Percentiles rank a stretch among this genome's conserved stretches.
Conservation (phyloP, 352 stramenopile genomes). For the Globisporangium cederbergense region DNA sequence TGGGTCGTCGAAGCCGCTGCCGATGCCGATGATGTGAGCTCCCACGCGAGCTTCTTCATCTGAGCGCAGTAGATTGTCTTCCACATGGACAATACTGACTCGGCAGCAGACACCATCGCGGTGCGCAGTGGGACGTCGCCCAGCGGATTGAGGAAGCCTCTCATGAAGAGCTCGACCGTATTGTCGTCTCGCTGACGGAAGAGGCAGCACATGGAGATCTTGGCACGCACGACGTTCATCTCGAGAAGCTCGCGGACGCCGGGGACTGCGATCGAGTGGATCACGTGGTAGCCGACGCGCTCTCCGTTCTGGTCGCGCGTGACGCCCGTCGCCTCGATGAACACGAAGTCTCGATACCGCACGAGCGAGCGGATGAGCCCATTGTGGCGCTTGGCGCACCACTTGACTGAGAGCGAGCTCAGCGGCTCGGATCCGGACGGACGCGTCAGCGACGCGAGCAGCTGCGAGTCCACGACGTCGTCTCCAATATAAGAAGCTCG, state of each 20-base stretch:
- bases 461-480: conserved; percentile 36
- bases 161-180: conserved; percentile 7
- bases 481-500: conserved; percentile 52
- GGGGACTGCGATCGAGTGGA: conserved; percentile 27
- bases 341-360: conserved; percentile 55
- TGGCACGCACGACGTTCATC: conserved; percentile 12
- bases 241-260: conserved; percentile 11
- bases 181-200: conserved; percentile 2
- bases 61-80: conserved; percentile 31
- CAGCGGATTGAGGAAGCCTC: conserved; percentile 8
- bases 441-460: conserved; percentile 35
- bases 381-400: conserved; percentile 17
- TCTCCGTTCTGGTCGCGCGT: conserved; percentile 29
- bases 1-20: neutral
- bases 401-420: conserved; percentile 26
- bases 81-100: conserved; percentile 2
- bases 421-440: conserved; percentile 38
- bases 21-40: neutral
- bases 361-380: conserved; percentile 30
- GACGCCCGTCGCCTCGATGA: conserved; percentile 48
- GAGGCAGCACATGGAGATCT: conserved; percentile 14
- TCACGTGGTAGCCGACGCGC: conserved; percentile 49
- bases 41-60: conserved; percentile 72
- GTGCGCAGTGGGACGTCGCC: conserved; percentile 10
- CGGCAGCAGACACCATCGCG: conserved; percentile 11